Evolutionary conservation across 176 grass and related monocot species (phyloP), one percentile per base, ranked within the genome.

Genomic region (Stipa capillata): DNA sequence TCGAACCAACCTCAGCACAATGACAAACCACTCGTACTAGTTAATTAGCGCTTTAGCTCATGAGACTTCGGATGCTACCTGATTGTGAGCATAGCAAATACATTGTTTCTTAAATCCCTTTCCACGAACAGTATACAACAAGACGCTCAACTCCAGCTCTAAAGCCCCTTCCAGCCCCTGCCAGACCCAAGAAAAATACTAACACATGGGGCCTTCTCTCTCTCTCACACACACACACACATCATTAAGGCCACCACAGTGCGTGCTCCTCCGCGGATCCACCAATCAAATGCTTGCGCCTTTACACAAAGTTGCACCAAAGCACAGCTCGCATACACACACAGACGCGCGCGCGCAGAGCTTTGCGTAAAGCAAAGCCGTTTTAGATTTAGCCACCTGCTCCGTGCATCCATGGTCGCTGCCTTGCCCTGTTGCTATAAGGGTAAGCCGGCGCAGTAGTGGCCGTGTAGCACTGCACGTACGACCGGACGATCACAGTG

Each of bases 131-230:
- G 59, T 87, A 58, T 60, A 69, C 43, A 86, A 86, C 16, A 83
- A 87, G 86, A 91, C 82, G 76, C 27, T n/a, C 60, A 17, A 20
- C 57, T 94, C 94, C 94, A 97, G 94, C 94, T 94, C 91, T 84
- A 94, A 97, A 97, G 91, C 36, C 76, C 69, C 76, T 55, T 61
- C 69, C 23, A 27, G 23, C 44, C 55, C 69, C 70, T 72, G 77
- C 70, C 68, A 70, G 51, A 51, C 43, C 71, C 78, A 88, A 41
- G 85, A 76, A 70, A 39, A 53, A 85, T 79, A 77, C 68, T 67
- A 86, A 90, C 94, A 97, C 85, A 91, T 89, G 87, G 83, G 41
- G 11, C 55, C 61, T 10, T 0, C 37, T 4, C 45, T 21, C 42
- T 9, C 54, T 47, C 68, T 48, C 78, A n/a, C 59, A 29, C 21